Evolutionary conservation across 441 rosid species (phyloP).

Genomic region (Croton laevigatus): DNA sequence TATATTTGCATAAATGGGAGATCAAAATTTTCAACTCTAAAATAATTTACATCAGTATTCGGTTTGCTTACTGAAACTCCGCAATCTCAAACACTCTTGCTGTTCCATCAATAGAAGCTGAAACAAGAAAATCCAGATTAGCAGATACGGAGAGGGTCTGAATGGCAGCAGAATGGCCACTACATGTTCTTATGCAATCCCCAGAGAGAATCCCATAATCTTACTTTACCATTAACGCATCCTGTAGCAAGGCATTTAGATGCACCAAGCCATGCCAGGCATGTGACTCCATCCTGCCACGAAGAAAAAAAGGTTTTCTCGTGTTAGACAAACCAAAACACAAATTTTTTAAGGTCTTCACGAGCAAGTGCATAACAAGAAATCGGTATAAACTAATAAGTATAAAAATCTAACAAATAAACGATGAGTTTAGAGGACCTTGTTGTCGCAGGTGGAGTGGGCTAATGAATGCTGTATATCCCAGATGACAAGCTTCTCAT

Average conservation of each 20-base stretch:
- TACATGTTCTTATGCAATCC: constrained; percentile 50
- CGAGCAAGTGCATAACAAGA: neutral
- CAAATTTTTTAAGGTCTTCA: too few relatives aligned
- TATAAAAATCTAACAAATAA: neutral
- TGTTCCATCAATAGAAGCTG: constrained; percentile 62
- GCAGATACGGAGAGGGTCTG: constrained; percentile 54
- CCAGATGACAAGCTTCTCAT: constrained; percentile 78
- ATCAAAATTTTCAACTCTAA: neutral
- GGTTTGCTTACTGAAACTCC: constrained; percentile 36
- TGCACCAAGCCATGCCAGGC: constrained; percentile 69
- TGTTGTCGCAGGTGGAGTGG: constrained; percentile 67
- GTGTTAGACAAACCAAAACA: neutral
- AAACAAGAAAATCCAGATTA: constrained; percentile 51
- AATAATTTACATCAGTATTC: neutral
- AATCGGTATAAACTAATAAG: neutral
- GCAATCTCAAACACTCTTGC: constrained; percentile 70
- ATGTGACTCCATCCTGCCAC: constrained; percentile 68
- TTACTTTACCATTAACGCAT: constrained; percentile 63
- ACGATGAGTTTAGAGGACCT: constrained; percentile 38
- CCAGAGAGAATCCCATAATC: constrained; percentile 77
- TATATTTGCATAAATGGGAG: neutral
- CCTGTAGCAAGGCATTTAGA: constrained; percentile 71
- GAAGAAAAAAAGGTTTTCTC: neutral
- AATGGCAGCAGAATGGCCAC: constrained; percentile 61
- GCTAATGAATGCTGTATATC: constrained; percentile 69